Percentiles rank a stretch among this genome's conserved stretches.
phyloP scores from a whole-genome alignment of 2,329 filamentous ascomycete species.

The Kalmusia sp. region DNA sequence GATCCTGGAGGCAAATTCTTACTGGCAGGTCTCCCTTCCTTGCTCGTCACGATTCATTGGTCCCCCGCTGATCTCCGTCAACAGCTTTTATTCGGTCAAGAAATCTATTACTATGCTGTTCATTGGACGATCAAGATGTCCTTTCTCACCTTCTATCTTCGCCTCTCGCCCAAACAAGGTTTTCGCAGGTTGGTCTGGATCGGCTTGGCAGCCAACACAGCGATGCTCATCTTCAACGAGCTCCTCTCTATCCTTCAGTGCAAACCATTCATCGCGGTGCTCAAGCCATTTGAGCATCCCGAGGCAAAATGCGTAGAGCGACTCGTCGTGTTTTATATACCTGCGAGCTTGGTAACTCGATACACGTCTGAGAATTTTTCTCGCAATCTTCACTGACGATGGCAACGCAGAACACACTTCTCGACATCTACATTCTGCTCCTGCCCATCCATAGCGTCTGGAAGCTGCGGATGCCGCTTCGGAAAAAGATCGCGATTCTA shows the following conservation, averaged over 20 bases:
- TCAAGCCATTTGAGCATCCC: background rate
- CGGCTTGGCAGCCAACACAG: slow-evolving; percentile 3
- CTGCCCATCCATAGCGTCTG: background rate
- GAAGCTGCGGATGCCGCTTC: slow-evolving; percentile 3
- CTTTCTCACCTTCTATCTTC: slow-evolving; percentile 10
- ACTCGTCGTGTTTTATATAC: background rate
- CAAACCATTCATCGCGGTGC: background rate
- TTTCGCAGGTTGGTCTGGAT: slow-evolving; percentile 9
- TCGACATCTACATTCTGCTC: background rate
- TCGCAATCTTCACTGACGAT: background rate
- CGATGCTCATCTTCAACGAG: slow-evolving; percentile 7
- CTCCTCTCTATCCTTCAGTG: background rate
- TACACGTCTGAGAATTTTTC: background rate
- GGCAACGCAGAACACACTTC: background rate
- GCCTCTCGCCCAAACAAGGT: background rate
- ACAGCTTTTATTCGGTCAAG: slow-evolving; percentile 10
- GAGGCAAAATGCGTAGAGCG: background rate
- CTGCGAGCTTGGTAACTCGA: background rate
- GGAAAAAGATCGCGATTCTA: slow-evolving; percentile 1
- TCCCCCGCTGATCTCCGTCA: too few relatives aligned
- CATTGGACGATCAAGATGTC: slow-evolving; percentile 11
- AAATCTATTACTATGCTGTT: slow-evolving; percentile 5
- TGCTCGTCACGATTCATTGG: too few relatives aligned
- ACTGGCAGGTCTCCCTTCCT: too few relatives aligned
- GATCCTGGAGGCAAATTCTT: background rate